These are phyloP conservation scores for Seminavis robusta DNA, from an alignment of 108 stramenopile genomes.

Conservation along the genomic window DNA sequence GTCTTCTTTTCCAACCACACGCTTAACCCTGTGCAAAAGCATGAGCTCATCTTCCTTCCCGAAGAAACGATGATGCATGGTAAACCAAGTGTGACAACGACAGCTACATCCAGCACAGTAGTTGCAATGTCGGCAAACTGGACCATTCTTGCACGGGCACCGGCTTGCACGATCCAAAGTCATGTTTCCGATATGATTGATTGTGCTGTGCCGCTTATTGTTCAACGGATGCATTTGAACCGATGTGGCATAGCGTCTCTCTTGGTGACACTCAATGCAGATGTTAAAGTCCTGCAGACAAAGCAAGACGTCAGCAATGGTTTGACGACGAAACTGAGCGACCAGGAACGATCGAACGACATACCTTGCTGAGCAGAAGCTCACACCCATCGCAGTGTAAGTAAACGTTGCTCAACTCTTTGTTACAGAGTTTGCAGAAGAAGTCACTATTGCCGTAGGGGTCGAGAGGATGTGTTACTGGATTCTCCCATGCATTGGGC, in stretches of 20 bases:
- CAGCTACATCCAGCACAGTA: conserved; percentile 72
- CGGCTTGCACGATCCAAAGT: conserved; percentile 18
- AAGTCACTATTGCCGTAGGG: conserved; percentile 64
- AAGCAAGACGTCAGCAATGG: too few species aligned
- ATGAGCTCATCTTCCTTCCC: conserved; percentile 26
- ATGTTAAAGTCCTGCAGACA: conserved; percentile 81
- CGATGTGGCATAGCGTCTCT: too few species aligned
- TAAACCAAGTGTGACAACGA: conserved; percentile 63
- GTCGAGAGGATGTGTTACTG: conserved; percentile 24
- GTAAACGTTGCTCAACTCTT: conserved; percentile 82
- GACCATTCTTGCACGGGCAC: conserved; percentile 75
- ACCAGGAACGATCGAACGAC: too few species aligned
- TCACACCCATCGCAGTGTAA: conserved; percentile 91
- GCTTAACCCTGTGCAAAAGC: conserved; percentile 31
- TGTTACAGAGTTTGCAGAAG: conserved; percentile 62
- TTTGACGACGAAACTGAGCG: too few species aligned
- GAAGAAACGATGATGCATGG: conserved; percentile 61
- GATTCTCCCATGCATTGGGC: conserved; percentile 28
- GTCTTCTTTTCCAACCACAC: conserved; percentile 14
- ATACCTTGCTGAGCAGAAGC: conserved; percentile 61
- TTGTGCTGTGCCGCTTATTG: too few species aligned
- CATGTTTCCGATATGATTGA: too few species aligned
- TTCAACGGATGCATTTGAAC: too few species aligned
- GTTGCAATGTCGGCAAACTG: conserved; percentile 38
- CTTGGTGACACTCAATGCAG: conserved; percentile 62